Evolutionary conservation across 2,329 filamentous ascomycete species (phyloP), one percentile per base, ranked within the genome.

Genomic region (Aspergillus sp.): DNA sequence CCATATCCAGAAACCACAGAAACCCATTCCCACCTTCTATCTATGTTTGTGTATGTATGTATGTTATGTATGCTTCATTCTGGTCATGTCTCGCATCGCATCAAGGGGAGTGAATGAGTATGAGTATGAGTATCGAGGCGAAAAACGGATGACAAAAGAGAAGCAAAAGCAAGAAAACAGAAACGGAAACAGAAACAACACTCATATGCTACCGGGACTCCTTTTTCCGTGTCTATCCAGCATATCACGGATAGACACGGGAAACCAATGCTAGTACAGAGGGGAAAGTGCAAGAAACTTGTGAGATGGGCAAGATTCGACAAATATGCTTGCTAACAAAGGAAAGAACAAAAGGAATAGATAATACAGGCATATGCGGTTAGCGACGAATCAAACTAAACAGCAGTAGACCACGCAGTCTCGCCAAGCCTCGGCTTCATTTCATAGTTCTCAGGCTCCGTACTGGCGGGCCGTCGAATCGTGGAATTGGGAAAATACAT

Each of bases 401-500:
- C 66, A 7, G 67, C 50, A 20, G 67, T 68, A 12, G 66, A 63
- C 67, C 67, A 70, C 41, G 61, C 54, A 44, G 62, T 61, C 43
- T 67, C 62, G 25, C 60, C 60, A 48, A 68, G 49, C 47, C 63
- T 65, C 22, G 80, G 74, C 66, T 82, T 85, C 53, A 80, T 72
- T 41, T 84, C 81, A 57, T 84, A 86, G 48, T 78, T 75, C 47
- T 82, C 76, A 5, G 85, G 83, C 63, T 93, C 86, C 3, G 86
- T 81, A 75, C 86, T 89, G 57, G 86, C 84, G 3, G 85, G 84
- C 50, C 86, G 79, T 48, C 86, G 82, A 56, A 88, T 82, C 49
- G 82, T 78, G 5, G 81, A 78, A 52, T 81, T 82, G 32, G 78
- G 76, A 57, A 90, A 90, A 66, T 90, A 91, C 73, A 89, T 81